These are phyloP conservation scores for Copromyces sp. DNA, from an alignment of 495 filamentous ascomycete genomes.

Conservation along the genomic window DNA sequence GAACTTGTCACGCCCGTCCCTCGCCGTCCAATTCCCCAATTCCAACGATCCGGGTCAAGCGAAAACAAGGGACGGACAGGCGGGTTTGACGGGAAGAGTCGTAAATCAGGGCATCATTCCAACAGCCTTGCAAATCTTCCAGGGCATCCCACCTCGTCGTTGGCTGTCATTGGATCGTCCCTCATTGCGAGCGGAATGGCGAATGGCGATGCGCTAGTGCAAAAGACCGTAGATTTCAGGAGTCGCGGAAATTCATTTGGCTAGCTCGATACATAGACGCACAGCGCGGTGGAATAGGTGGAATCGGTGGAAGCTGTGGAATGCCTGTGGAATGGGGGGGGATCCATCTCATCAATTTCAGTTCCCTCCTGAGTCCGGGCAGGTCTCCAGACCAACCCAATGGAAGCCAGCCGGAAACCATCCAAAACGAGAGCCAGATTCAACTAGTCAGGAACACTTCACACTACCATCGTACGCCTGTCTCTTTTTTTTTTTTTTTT, in stretches of 20 bases:
- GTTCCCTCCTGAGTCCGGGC: neutral
- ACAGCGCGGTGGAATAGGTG: neutral
- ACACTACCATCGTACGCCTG: conserved; percentile 1
- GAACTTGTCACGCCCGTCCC: neutral
- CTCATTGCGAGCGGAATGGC: neutral
- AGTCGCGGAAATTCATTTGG: neutral
- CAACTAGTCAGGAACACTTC: neutral
- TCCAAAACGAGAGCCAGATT: neutral
- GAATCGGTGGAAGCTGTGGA: neutral
- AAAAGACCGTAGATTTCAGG: neutral
- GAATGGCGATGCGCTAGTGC: neutral
- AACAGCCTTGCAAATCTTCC: neutral
- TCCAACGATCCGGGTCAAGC: neutral
- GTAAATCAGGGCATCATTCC: neutral
- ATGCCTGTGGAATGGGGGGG: neutral
- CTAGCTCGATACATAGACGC: neutral
- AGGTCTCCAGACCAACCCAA: neutral
- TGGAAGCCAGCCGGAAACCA: neutral
- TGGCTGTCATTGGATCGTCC: neutral
- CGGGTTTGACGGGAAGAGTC: neutral
- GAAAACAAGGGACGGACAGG: neutral
- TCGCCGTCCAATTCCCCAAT: neutral
- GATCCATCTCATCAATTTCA: neutral
- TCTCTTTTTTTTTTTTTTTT: neutral
- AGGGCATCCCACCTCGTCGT: neutral